phyloP scores from a whole-genome alignment of 495 filamentous ascomycete genomes.

The Extremus antarcticus region DNA sequence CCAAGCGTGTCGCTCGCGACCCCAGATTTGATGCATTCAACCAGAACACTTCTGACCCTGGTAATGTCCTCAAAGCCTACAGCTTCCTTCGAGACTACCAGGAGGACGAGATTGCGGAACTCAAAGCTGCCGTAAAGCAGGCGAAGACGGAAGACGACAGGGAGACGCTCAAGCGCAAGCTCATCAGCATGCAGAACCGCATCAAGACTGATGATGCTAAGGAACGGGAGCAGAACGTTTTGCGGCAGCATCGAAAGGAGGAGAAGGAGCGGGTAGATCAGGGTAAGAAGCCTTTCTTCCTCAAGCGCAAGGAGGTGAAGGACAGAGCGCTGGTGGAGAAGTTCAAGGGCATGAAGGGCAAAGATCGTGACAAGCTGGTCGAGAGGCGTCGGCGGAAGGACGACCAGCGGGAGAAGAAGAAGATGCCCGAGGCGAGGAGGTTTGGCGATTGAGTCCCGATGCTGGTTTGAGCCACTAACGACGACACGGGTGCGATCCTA shows the following conservation, averaged over 20 bases:
- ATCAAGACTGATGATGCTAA: slow-evolving; percentile 57
- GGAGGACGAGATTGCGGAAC: slow-evolving; percentile 60
- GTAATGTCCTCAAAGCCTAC: slow-evolving; percentile 74
- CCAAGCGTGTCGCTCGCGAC: slow-evolving; percentile 54
- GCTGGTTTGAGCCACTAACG: background rate
- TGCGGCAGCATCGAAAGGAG: slow-evolving; percentile 60
- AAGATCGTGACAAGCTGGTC: slow-evolving; percentile 67
- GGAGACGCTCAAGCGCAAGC: slow-evolving; percentile 54
- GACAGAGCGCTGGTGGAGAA: slow-evolving; percentile 66
- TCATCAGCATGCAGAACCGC: slow-evolving; percentile 42
- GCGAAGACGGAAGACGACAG: slow-evolving; percentile 51
- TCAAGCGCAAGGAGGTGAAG: slow-evolving; percentile 86
- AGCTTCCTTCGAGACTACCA: slow-evolving; percentile 79
- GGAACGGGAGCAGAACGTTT: slow-evolving; percentile 52
- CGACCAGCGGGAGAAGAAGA: slow-evolving; percentile 66
- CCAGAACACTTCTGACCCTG: slow-evolving; percentile 64
- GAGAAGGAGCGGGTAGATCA: slow-evolving; percentile 75
- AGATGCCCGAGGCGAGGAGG: slow-evolving; percentile 54
- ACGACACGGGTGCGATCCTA: background rate
- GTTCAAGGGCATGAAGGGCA: slow-evolving; percentile 67
- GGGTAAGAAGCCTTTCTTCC: slow-evolving; percentile 86
- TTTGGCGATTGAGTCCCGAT: background rate
- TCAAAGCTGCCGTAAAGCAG: slow-evolving; percentile 54
- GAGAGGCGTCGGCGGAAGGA: slow-evolving; percentile 79
- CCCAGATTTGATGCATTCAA: slow-evolving; percentile 69